These are phyloP conservation scores for Ophiostoma triangulosporum DNA, from an alignment of 2,329 filamentous ascomycete species.

Conservation along the genomic window DNA sequence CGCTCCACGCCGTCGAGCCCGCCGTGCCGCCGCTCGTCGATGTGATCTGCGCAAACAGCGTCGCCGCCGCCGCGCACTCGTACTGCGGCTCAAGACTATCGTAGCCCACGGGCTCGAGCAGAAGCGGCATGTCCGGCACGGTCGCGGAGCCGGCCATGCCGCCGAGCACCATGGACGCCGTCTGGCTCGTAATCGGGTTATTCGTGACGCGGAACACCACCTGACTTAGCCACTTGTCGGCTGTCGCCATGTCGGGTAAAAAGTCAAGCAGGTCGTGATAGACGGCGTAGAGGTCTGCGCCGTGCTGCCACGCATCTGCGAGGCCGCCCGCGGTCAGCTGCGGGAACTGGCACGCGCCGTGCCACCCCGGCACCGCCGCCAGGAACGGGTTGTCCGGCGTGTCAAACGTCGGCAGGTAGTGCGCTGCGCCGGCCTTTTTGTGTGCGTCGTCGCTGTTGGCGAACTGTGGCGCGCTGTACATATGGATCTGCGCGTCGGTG, in stretches of 20 bases:
- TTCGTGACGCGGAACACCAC: constrained; percentile 62
- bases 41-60: constrained; percentile 6
- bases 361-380: constrained; percentile 48
- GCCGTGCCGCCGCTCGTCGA: not conserved
- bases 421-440: constrained; percentile 22
- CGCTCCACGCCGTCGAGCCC: constrained; percentile 6
- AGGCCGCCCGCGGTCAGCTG: constrained; percentile 63
- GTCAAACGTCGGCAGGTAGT: constrained; percentile 51
- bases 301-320: constrained; percentile 63
- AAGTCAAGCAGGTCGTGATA: constrained; percentile 59
- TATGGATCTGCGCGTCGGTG: constrained; percentile 54
- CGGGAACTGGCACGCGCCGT: constrained; percentile 65
- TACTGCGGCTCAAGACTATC: constrained; percentile 69
- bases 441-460: constrained; percentile 24
- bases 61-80: constrained; percentile 40
- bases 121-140: constrained; percentile 37
- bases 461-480: constrained; percentile 44
- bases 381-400: constrained; percentile 53
- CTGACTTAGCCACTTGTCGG: constrained; percentile 25
- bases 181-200: constrained; percentile 71
- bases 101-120: constrained; percentile 40
- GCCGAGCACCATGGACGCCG: constrained; percentile 58
- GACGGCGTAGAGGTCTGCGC: constrained; percentile 61
- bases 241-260: constrained; percentile 36
- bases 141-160: constrained; percentile 53